Base-by-base conservation (phyloP, 305 asterid genomes). In the Fraxinus velutina region DNA sequence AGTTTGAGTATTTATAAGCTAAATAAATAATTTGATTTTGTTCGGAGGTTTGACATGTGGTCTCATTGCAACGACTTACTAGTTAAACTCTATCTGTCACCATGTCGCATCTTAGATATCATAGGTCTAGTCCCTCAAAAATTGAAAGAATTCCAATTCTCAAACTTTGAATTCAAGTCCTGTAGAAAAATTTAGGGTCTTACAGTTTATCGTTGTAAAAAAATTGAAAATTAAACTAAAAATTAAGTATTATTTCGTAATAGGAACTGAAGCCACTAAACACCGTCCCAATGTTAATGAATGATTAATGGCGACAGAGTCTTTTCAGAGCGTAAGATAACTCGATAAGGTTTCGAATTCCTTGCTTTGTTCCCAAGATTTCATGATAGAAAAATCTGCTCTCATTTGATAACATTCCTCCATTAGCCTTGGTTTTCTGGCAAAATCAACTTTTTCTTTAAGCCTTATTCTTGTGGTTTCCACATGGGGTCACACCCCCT, bases 281-380 rank as follows among this genome's bases (percentile, higher is more conserved):
- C 55, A 44, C 17, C 5, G 4, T 44, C 55, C 55, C 55, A 44
- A 44, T 3, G 17, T 17, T 13, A 47, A 47, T 47, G 1, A 42
- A 42, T 42, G 52, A 42, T 42, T 47, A 50, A 50, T 50, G 60
- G 17, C 2, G 6, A n/a, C 2, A n/a, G 0, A n/a, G 7, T 1
- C 68, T 6, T 57, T 19, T 37, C 15, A 9, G 8, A 19, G 2
- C 4, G 29, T 57, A 57, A 57, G 29, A 6, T 57, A 19, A 19
- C 12, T 19, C 29, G 68, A 57, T 57, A 17, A 17, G 68, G 68
- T 17, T 5, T 57, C 12, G 68, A 17, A 19, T 83, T 79, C 83
- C 78, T 83, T 83, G 78, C 83, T 83, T 79, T 74, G 6, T 64
- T 2, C 19, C 77, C 73, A 83, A 83, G 86, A 75, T 33, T 30